A percentile compares a stretch with the other conserved stretches of the same genome.
phyloP scores from a whole-genome alignment of 2,329 filamentous ascomycete species.

The Aspergillus pseudoglaucus region DNA sequence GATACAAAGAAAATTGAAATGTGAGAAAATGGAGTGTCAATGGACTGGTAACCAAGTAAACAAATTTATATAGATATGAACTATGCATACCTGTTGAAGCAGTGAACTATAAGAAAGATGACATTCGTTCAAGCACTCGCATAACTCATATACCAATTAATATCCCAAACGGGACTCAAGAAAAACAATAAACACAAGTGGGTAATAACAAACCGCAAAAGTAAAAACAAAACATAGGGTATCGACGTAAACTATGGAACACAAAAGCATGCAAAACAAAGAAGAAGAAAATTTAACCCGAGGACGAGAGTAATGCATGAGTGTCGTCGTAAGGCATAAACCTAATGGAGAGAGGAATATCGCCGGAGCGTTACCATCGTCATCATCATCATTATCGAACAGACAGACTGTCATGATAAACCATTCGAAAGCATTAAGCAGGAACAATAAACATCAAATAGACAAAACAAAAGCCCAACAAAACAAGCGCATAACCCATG shows the following conservation, averaged over 20 bases:
- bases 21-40: neutral
- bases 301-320: slow-evolving; percentile 7
- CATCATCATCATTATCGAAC: slow-evolving; percentile 9
- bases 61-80: neutral
- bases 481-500: slow-evolving; percentile 6
- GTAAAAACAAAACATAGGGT: slow-evolving; percentile 22
- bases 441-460: slow-evolving; percentile 10
- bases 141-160: too few species aligned
- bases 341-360: neutral
- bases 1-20: too few species aligned
- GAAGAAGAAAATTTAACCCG: slow-evolving; percentile 10
- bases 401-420: slow-evolving; percentile 14
- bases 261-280: slow-evolving; percentile 15
- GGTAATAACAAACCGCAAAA: slow-evolving; percentile 1
- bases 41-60: neutral
- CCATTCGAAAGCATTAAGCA: slow-evolving; percentile 7
- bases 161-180: neutral
- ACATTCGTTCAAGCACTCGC: too few species aligned
- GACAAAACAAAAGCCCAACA: slow-evolving; percentile 22
- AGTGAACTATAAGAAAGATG: neutral
- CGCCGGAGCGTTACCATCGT: slow-evolving; percentile 5
- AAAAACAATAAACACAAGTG: neutral
- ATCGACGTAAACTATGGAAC: slow-evolving; percentile 28
- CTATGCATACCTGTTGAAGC: neutral
- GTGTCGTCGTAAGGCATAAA: neutral